Evolutionary conservation across 2,329 filamentous ascomycete species (phyloP).

Genomic region (Aspergillus viridinutans): DNA sequence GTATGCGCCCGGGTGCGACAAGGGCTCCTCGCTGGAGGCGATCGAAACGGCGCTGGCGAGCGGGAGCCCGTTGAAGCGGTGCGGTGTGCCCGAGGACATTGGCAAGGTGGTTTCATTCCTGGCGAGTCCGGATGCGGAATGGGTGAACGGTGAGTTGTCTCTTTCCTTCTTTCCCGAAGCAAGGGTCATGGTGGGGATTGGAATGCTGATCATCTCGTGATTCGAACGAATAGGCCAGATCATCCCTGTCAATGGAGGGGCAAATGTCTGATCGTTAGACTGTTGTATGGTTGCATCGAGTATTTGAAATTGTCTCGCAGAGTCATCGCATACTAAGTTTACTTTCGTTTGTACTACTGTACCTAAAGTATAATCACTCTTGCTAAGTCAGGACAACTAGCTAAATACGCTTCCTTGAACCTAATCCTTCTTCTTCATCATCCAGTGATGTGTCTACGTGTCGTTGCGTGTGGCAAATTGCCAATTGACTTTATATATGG

Average conservation of each 20-base stretch:
- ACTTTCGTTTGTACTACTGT: too few relatives aligned
- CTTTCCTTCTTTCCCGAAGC: too few relatives aligned
- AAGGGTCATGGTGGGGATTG: not conserved
- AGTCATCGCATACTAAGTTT: not conserved
- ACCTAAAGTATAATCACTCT: not conserved
- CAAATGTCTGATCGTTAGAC: constrained; percentile 5
- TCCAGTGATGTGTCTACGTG: too few relatives aligned
- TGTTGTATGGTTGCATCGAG: not conserved
- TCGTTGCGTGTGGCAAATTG: too few relatives aligned
- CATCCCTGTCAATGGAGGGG: constrained; percentile 13
- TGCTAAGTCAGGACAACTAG: not conserved
- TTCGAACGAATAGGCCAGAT: constrained; percentile 7
- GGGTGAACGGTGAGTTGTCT: constrained; percentile 56
- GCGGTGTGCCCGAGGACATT: constrained; percentile 56
- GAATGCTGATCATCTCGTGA: not conserved
- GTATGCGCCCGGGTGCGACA: constrained; percentile 59
- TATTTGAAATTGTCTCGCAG: not conserved
- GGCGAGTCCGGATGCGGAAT: constrained; percentile 57
- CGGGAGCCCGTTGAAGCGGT: constrained; percentile 57
- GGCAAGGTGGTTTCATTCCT: constrained; percentile 55
- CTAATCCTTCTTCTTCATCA: not conserved
- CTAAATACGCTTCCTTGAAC: not conserved
- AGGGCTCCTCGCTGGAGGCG: constrained; percentile 49
- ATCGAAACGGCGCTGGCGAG: constrained; percentile 51
- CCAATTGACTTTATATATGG: not conserved